These are phyloP conservation scores for Kingdonia uniflora DNA, from an alignment of 164 flowering plant species.

Conservation along the genomic window DNA sequence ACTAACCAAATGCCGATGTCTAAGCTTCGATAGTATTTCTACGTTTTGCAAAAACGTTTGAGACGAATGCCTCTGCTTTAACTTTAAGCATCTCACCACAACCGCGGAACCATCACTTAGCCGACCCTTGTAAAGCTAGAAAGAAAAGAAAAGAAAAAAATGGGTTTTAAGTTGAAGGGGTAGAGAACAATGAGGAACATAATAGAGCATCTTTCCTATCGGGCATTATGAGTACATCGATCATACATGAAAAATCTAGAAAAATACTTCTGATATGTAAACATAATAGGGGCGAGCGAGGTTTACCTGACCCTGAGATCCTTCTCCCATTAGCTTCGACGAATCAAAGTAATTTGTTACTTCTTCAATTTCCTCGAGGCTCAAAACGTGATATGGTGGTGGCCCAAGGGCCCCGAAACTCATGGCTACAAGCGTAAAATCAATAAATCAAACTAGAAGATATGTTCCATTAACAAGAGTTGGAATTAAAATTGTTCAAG, in stretches of 20 bases:
- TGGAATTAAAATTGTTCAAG: neutral
- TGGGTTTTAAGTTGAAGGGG: too few relatives aligned
- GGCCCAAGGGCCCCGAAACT: slow-evolving; percentile 45
- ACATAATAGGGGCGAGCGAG: neutral
- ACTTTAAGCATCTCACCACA: slow-evolving; percentile 44
- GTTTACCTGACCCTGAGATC: slow-evolving; percentile 63
- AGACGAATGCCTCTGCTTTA: slow-evolving; percentile 41
- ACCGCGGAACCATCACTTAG: slow-evolving; percentile 55
- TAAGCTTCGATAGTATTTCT: slow-evolving; percentile 57
- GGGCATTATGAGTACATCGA: too few relatives aligned
- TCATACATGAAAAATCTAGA: too few relatives aligned
- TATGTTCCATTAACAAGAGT: neutral
- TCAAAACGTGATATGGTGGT: slow-evolving; percentile 52
- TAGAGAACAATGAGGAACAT: too few relatives aligned
- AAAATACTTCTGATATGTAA: too few relatives aligned
- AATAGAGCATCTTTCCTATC: too few relatives aligned
- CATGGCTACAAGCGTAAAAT: slow-evolving; percentile 27
- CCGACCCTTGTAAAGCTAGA: slow-evolving; percentile 70
- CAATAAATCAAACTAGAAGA: neutral
- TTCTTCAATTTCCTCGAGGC: slow-evolving; percentile 75
- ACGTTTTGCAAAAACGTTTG: slow-evolving; percentile 43
- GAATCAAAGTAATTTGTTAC: slow-evolving; percentile 70
- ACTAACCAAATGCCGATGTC: slow-evolving; percentile 75
- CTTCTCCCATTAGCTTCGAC: slow-evolving; percentile 51
- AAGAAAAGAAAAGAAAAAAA: neutral